Percentiles rank a stretch among this genome's conserved stretches.
Evolutionary conservation across 2,329 filamentous ascomycete species (phyloP).

Genomic region (Penicillium sclerotiorum): DNA sequence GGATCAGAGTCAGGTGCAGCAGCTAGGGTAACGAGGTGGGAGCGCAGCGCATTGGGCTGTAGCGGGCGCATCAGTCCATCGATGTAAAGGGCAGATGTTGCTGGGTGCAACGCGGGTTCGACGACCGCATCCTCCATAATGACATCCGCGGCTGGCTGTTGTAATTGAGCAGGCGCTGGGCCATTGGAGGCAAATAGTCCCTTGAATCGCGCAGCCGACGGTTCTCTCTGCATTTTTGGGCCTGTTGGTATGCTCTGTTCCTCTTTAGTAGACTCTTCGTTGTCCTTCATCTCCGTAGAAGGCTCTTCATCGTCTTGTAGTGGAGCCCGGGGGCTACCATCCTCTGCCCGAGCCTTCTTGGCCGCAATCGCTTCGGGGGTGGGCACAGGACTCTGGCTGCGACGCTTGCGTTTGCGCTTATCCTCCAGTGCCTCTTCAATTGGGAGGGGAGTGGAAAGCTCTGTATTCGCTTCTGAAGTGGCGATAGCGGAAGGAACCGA

Average conservation of each 20-base stretch:
- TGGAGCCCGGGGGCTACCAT: slow-evolving; percentile 36
- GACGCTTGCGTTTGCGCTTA: slow-evolving; percentile 66
- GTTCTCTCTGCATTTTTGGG: slow-evolving; percentile 20
- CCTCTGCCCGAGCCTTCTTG: slow-evolving; percentile 59
- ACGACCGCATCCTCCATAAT: slow-evolving; percentile 44
- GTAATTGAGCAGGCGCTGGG: slow-evolving; percentile 26
- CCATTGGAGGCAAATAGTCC: slow-evolving; percentile 46
- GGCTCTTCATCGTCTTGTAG: slow-evolving; percentile 33
- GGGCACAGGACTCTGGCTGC: slow-evolving; percentile 64
- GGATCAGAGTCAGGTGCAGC: slow-evolving; percentile 56
- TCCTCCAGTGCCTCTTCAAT: slow-evolving; percentile 52
- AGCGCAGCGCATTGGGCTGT: slow-evolving; percentile 66
- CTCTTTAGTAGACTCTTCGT: slow-evolving; percentile 21
- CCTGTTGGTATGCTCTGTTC: slow-evolving; percentile 18
- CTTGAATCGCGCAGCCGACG: slow-evolving; percentile 48
- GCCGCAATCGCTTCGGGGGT: slow-evolving; percentile 55
- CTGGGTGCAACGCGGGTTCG: slow-evolving; percentile 66
- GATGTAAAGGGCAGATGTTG: slow-evolving; percentile 82
- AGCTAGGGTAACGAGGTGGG: slow-evolving; percentile 71
- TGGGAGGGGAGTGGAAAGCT: slow-evolving; percentile 31
- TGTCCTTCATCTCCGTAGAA: slow-evolving; percentile 10
- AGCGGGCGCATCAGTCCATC: slow-evolving; percentile 87
- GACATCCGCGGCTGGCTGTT: slow-evolving; percentile 29
- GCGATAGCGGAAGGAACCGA: slow-evolving; percentile 20
- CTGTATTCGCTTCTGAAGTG: slow-evolving; percentile 30